phyloP scores from a whole-genome alignment of 2,329 filamentous ascomycete genomes.

The Ilyonectria robusta region DNA sequence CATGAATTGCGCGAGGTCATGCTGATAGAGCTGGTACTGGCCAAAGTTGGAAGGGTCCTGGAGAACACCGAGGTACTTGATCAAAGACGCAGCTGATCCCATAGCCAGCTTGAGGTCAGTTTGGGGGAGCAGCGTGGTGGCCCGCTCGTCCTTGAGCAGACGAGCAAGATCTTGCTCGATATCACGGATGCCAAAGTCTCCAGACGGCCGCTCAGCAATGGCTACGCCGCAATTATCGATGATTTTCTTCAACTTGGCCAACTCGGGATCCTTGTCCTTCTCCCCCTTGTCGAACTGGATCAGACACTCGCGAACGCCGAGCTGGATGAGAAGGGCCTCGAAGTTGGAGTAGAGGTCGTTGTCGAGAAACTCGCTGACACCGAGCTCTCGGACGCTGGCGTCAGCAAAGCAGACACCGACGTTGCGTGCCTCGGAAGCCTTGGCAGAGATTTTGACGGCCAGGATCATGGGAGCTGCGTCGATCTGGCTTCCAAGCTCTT shows the following conservation, averaged over 20 bases:
- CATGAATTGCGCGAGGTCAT: slow-evolving; percentile 97
- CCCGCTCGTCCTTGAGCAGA: slow-evolving; percentile 87
- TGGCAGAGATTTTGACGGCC: slow-evolving; percentile 93
- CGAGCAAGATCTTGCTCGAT: slow-evolving; percentile 95
- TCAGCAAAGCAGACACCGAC: slow-evolving; percentile 98
- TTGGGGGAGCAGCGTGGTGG: slow-evolving; percentile 83
- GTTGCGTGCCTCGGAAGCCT: slow-evolving; percentile 84
- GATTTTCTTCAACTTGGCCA: slow-evolving; percentile 89
- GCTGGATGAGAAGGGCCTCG: slow-evolving; percentile 94
- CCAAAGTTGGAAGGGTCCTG: slow-evolving; percentile 96
- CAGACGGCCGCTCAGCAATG: slow-evolving; percentile 81
- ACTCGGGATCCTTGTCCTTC: slow-evolving; percentile 90
- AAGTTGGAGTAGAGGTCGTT: slow-evolving; percentile 99
- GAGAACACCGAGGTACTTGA: slow-evolving; percentile 93
- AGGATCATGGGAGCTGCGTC: slow-evolving; percentile 95
- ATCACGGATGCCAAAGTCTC: slow-evolving; percentile 89
- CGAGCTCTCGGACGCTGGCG: slow-evolving; percentile 94
- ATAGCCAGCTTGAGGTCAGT: slow-evolving; percentile 96
- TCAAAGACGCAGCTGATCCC: slow-evolving; percentile 92
- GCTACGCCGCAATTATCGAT: slow-evolving; percentile 94
- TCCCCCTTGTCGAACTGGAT: slow-evolving; percentile 83
- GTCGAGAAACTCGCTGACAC: slow-evolving; percentile 98
- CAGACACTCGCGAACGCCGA: slow-evolving; percentile 94
- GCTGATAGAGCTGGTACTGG: slow-evolving; percentile 96
- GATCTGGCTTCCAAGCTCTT: slow-evolving; percentile 88